Evolutionary conservation across 495 filamentous ascomycete species (phyloP), one percentile per base, ranked within the genome.

Genomic region (Penicillium longicatenatum): DNA sequence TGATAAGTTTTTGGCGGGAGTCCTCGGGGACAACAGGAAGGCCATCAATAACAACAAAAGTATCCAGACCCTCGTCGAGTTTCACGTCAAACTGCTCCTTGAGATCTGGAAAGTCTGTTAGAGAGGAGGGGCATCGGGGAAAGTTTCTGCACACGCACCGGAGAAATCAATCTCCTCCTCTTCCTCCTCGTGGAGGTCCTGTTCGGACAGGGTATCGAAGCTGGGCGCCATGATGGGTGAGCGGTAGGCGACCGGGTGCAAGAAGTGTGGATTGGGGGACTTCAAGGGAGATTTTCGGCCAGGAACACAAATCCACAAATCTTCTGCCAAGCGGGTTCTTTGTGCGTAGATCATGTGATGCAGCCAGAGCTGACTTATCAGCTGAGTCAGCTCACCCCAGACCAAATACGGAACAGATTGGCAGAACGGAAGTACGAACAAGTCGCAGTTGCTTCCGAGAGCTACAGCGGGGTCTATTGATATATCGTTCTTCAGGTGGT

Each of bases 31-130:
- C 94, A 48, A 86, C 75, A 54, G 94, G 94, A 33, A 97, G 84
- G 60, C 94, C 94, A 75, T 98, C 94, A 71, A 97, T 82, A 50
- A 97, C 91, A 55, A 98, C 86, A 65, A 98, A 98, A 59, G 90
- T 87, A 69, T 98, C 94, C 66, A 97, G 85, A 52, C 94, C 93
- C 72, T 97, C 90, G 71, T 98, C 93, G 50, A 97, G 81, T 65
- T 93, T 91, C 41, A 97, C 94, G 73, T 98, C 92, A 67, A 90
- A 96, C 73, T 95, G 89, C 68, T 91, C 92, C 67, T 85, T 82
- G 59, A 98, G 83, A 77, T 98, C 94, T 88, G 63, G 63, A 47
- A 54, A 50, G 33, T 9, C 30, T 44, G 55, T 74, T 66, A 76
- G 71, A 60, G 63, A 67, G 68, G 66, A 70, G 70, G 50, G 52